Evolutionary conservation across 306 rosid species (phyloP), one percentile per base, ranked within the genome.

Genomic region (Abrus pulchellus): DNA sequence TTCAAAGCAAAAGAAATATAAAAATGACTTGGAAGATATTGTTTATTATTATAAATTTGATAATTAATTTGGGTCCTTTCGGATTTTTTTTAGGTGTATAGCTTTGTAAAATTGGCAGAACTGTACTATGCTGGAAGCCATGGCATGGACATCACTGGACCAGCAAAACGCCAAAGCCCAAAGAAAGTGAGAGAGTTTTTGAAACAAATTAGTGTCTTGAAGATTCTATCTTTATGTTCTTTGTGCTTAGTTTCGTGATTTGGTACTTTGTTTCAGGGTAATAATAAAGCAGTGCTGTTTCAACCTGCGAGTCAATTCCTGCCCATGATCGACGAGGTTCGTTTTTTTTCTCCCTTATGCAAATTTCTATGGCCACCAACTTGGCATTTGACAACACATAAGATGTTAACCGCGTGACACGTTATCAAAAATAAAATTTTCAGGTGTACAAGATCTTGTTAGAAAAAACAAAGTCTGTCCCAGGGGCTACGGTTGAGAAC

Each of bases 141-240:
- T 82, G 99, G 99, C 10, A 95, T 95, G 99, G 99, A 95, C 87
- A 95, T 95, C 7, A 88, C 85, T 82, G 98, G 96, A 36, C 99
- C 99, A 82, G 85, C 94, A 38, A 88, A 91, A 83, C 75, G 74
- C 73, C 50, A 11, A 84, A 84, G 63, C 72, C 53, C 63, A 79
- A 77, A 86, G 68, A 87, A 91, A 78, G 97, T 92, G 40, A 50
- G 40, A 56, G 29, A 68, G 38, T 60, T 47, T 75, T 54, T 49
- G 12, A 27, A 36, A 57, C 50, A 12, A 47, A 9, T 36, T 28
- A 29, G 20, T 3, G 47, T 38, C 9, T 32, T 55, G 30, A 73
- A 57, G 29, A 11, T 33, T 84, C 32, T 27, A 45, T 6, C 5
- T 30, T 29, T 54, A 7, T 59, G 77, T 68, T 80, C 67, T 65